Conservation (phyloP, 208 protist genomes). For the Herpetomonas samuelpessoai region DNA sequence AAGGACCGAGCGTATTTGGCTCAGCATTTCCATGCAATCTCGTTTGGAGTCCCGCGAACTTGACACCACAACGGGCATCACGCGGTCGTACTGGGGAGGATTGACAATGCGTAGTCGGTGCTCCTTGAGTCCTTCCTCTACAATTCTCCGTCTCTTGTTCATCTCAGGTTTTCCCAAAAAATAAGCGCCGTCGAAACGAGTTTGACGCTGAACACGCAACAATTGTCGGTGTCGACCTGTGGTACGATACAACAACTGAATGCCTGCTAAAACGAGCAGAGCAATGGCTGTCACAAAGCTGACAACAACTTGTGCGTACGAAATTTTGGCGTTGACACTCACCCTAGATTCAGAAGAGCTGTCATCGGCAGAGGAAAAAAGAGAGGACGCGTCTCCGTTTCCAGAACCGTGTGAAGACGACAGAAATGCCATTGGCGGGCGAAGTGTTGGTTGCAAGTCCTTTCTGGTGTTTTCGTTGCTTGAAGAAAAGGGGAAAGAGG, state of each 20-base stretch:
- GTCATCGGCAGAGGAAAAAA: background rate
- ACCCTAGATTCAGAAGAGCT: background rate
- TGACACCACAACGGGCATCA: slow-evolving; percentile 67
- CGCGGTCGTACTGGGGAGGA: slow-evolving; percentile 55
- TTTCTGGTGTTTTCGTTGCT: no score
- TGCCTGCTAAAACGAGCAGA: slow-evolving; percentile 45
- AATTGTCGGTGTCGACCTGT: slow-evolving; percentile 46
- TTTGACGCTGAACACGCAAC: slow-evolving; percentile 53
- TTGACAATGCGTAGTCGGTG: slow-evolving; percentile 54
- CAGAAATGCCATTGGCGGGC: no score
- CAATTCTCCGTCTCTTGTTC: slow-evolving; percentile 49
- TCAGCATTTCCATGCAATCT: slow-evolving; percentile 77
- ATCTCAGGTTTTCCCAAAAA: slow-evolving; percentile 51
- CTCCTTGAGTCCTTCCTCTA: slow-evolving; percentile 66
- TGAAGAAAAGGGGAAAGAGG: no score
- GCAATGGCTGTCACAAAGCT: slow-evolving; percentile 68
- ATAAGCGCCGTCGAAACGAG: slow-evolving; percentile 74
- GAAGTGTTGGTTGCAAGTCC: no score
- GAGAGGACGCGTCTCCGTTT: background rate
- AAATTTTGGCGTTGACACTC: slow-evolving; percentile 22
- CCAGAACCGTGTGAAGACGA: background rate
- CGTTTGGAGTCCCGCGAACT: slow-evolving; percentile 56
- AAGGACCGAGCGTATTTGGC: slow-evolving; percentile 56
- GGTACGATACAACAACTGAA: slow-evolving; percentile 64
- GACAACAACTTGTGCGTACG: slow-evolving; percentile 75